These are phyloP conservation scores for Phytopythium delawarense DNA, from an alignment of 352 stramenopile species.

Conservation along the genomic window DNA sequence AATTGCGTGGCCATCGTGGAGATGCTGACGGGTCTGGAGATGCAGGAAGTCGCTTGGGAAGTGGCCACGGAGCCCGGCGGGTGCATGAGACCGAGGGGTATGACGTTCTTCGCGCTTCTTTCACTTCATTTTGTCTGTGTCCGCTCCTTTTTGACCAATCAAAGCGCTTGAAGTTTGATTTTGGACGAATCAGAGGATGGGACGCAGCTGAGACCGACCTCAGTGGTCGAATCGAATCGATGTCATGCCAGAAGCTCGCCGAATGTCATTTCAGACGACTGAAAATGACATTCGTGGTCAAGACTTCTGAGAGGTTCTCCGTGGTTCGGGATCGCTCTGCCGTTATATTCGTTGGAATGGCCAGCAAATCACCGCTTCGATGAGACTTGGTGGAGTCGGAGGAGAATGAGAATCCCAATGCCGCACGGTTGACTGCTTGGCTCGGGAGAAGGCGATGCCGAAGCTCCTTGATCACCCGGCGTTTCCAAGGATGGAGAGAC, in stretches of 20 bases:
- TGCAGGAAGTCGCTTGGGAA: not conserved
- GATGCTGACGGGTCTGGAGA: not conserved
- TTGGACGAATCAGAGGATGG: not conserved
- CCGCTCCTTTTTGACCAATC: conserved; percentile 1
- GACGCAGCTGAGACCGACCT: not conserved
- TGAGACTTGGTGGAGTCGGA: no score
- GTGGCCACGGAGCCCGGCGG: not conserved
- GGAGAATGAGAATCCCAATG: no score
- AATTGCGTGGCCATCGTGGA: conserved; percentile 44
- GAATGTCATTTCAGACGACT: no score
- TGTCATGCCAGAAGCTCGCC: not conserved
- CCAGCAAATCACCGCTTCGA: no score
- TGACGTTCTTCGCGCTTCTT: conserved; percentile 8
- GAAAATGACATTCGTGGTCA: no score
- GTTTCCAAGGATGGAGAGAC: no score
- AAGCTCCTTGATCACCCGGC: no score
- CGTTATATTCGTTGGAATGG: no score
- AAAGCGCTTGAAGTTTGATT: not conserved
- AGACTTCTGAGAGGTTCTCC: no score
- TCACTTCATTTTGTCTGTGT: not conserved
- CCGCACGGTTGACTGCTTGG: no score
- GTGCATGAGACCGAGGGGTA: not conserved
- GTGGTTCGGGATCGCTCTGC: no score
- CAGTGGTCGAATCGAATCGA: not conserved
- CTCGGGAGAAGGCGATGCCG: no score